Base-by-base conservation (phyloP, 2,329 filamentous ascomycete genomes). In the Aureobasidium sp. region DNA sequence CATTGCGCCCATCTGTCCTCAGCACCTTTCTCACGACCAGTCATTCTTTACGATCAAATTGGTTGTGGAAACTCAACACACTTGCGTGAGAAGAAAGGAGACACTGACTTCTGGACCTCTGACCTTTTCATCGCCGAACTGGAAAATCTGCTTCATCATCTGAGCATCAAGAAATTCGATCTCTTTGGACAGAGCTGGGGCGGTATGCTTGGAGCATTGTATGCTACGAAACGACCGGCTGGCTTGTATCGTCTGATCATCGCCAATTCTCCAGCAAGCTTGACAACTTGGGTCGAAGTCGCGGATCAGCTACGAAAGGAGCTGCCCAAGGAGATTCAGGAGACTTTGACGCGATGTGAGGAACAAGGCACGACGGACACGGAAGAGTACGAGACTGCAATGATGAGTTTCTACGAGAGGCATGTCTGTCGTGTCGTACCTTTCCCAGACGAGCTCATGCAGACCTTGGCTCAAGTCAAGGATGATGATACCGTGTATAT, bases 1-100 rank as follows among this genome's bases (percentile, higher is more conserved):
- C 70, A 73, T 3, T 69, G 82, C 29, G 69, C 68, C 0, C 70
- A 73, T 42, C 71, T 81, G 4, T 65, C 74, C 19, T 62, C 66
- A 3, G 53, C 50, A 33, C 67, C 73, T 19, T 71, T 74, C 65
- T 67, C 68, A 31, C 74, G 76, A 7, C 78, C 81, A 0, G 70
- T 83, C 2, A 68, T 83, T 31, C 76, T 82, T 67, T 83, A 83
- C 68, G 81, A 84, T 65, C 81, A 83, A 63, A 72, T 83, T 57
- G 81, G 81, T 24, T 78, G 76, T 64, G 81, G 79, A 9, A 67
- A 67, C 15, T 80, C 76, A 4, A 83, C 81, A 0, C 79, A 77
- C 60, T 71, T 82, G 12, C 75, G 67, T 0, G 75, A 80, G 33
- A 79, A 77, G 60, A 69, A 69, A 11, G 75, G 77, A 12, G 76